Base-by-base conservation (phyloP, 176 grass and related monocot species). In the sorghum (Sorghum bicolor) region DNA sequence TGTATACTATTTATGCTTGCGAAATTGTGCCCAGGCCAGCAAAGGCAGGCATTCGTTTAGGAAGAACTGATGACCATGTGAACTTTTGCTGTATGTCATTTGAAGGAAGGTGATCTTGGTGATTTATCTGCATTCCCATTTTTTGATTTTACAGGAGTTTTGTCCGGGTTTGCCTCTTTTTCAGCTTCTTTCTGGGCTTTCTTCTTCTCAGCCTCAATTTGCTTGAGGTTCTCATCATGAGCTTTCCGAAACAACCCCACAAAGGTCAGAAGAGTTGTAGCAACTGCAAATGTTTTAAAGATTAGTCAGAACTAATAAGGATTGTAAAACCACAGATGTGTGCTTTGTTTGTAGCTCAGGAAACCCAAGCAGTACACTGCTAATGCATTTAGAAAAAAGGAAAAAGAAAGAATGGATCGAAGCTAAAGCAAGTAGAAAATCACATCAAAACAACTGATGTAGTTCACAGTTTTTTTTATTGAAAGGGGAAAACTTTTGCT, bases 111-210 rank as follows among this genome's bases (percentile, higher is more conserved):
- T 67, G 88, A 90, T 77, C 67, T 90, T 82, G 88, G 84, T 79
- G 70, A 84, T 91, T 67, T 94, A 20, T 79, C 87, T 34, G 6
- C 70, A 72, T 13, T 13, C 72, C 68, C 88, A 75, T 80, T 85
- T 83, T 69, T 90, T 20, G 74, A 90, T 74, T 90, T 90, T 48
- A 63, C 40, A 80, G 88, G 88, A 79, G 75, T 83, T 79, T 41
- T 83, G 48, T 90, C 84, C 75, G 87, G 84, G 39, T 45, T 88
- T 75, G 78, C 92, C 64, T 94, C 90, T 73, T 91, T 91, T 68
- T 98, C 96, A n/a, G 93, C 84, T 52, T 93, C 91, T 80, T 95
- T 98, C 52, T 76, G 90, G 57, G 92, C 91, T 86, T 95, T 95
- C 77, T 98, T 98, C 87, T 87, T 98, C 74, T 90, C 89, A 62